Base-by-base conservation (phyloP, 352 stramenopile species). In the Globisporangium apiculatum region DNA sequence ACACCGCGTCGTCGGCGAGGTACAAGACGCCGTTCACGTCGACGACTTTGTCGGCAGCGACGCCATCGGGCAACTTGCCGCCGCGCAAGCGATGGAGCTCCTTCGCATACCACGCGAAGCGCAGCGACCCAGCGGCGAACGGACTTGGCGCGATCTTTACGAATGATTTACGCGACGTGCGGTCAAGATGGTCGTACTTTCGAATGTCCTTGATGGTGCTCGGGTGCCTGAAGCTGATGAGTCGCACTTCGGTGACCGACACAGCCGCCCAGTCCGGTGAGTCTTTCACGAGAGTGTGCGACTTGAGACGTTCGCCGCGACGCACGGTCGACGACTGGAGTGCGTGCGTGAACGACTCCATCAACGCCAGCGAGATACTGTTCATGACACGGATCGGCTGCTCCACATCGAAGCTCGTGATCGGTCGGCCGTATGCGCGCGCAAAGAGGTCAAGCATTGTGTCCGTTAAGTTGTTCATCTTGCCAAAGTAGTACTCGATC, bases 401-500 rank as follows among this genome's bases (percentile, higher is more conserved):
- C 18, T 7, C 2, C 5, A 51, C 48, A 18, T 51, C 48, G 18
- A 51, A 51, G 5, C 4, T 11, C 48, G 37, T 38, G 48, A 51
- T 38, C 7, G 17, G 9, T 11, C n/a, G 62, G 61, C 55, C 67
- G 14, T 52, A 55, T 17, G 40, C 43, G 12, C 12, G 45, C n/a
- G 41, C 46, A 60, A 77, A 73, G 45, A 62, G 6, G 15, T 36
- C 3, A 35, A 83, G 51, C 70, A 79, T 83, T 36, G 14, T 57
- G 53, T 79, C 61, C 4, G 70, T 75, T 11, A 56, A 55, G 17
- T 17, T 14, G 51, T 63, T 78, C 10, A 83, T 67, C 53, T 61
- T 60, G 36, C 69, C 72, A 68, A 78, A 81, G 48, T 69, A 61
- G 37, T 78, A 60, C 15, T 64, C 62, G 60, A 79, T 70, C 38